Base-by-base conservation (phyloP, 148 eudicot genomes). In the Polygonum maritimum region DNA sequence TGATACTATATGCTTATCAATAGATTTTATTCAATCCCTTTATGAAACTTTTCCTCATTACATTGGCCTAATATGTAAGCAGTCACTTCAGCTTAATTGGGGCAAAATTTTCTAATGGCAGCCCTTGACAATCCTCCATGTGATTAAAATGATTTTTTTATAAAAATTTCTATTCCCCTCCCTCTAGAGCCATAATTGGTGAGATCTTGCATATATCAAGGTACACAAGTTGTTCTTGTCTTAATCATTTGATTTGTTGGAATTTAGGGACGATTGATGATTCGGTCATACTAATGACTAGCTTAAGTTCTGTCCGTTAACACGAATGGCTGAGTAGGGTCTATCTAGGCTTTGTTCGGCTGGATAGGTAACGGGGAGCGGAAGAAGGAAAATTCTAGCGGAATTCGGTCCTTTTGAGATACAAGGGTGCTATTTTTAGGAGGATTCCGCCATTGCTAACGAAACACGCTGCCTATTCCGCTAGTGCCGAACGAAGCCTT, bases 91-190 rank as follows among this genome's bases (percentile, higher is more conserved):
- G 21, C n/a, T 18, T 51, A 51, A 57, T 18, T 57, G 63, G 63
- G 31, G 69, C 40, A 33, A 58, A 31, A 26, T 63, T 31, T 63
- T 14, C 18, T 14, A 67, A 36, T 38, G 71, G 71, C 71, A 67
- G 71, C 71, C 71, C 71, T 67, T 67, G 71, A 5, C 6, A 67
- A 67, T 35, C 71, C 44, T 67, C 71, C 71, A 67, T 36, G 71
- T 67, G 71, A 67, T 11, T 67, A 3, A 67, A 67, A 67, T 67
- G 45, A 38, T 5, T 13, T 13, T 2, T 26, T 26, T 26, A n/a
- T 26, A 0, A 35, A 15, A 35, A 21, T 15, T 51, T 15, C n/a
- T 51, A 15, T 14, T 51, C 10, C 16, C 57, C 33, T 21, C 31
- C 63, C 21, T 57, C 63, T 7, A 57, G 63, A 57, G 26, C 55